phyloP scores from a whole-genome alignment of 2,329 filamentous ascomycete species.

The Phaeosphaeriaceae sp. region DNA sequence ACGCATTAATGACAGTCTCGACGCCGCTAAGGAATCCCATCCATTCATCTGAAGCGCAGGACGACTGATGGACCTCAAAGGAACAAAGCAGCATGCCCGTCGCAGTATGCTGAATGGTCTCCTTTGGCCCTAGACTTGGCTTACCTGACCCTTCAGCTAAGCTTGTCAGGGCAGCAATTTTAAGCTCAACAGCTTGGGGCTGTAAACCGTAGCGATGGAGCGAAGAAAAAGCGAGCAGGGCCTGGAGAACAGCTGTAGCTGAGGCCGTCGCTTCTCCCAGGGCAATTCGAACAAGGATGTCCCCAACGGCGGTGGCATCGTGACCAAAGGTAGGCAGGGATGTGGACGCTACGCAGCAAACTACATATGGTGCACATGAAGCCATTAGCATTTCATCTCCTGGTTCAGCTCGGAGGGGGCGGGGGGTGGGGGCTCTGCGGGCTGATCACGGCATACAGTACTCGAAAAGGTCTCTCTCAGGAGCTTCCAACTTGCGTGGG shows the following conservation, averaged over 20 bases:
- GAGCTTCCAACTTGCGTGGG: neutral
- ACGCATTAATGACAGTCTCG: slow-evolving; percentile 11
- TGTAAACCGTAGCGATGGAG: slow-evolving; percentile 19
- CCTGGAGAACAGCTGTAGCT: slow-evolving; percentile 12
- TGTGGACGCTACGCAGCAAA: slow-evolving; percentile 3
- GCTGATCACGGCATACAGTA: neutral
- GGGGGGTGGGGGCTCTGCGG: neutral
- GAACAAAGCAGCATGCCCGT: slow-evolving; percentile 23
- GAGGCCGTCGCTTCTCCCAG: slow-evolving; percentile 7
- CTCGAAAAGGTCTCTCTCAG: slow-evolving; percentile 1
- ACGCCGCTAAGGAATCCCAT: slow-evolving; percentile 16
- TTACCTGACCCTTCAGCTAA: slow-evolving; percentile 4
- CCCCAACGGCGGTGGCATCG: slow-evolving; percentile 2
- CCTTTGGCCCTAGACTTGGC: neutral
- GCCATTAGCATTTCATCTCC: neutral
- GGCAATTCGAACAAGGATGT: neutral
- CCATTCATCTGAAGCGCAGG: slow-evolving; percentile 20
- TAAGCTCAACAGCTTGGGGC: slow-evolving; percentile 14
- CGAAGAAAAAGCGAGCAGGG: slow-evolving; percentile 16
- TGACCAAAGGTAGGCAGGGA: slow-evolving; percentile 14
- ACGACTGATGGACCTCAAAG: slow-evolving; percentile 19
- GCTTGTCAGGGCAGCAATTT: slow-evolving; percentile 14
- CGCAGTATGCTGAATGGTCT: slow-evolving; percentile 15
- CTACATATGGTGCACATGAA: slow-evolving; percentile 5
- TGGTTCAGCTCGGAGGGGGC: neutral